Percentiles rank a stretch among this genome's conserved stretches.
These are phyloP conservation scores for Tritrichomonas foetus DNA, from an alignment of 208 protist species.

Conservation along the genomic window DNA sequence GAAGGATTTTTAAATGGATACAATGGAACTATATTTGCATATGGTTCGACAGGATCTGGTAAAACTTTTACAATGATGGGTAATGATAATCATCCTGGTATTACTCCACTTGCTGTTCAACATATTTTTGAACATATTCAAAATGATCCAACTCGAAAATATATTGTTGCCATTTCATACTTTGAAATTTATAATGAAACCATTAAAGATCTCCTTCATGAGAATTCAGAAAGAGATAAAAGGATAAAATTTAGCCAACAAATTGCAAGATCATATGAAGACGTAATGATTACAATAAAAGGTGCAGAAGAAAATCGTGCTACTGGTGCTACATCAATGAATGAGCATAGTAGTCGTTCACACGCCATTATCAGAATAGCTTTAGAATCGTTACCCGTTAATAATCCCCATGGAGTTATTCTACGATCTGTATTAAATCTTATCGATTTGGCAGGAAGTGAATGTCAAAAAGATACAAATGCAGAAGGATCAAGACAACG, in stretches of 20 bases:
- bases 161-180: constrained; percentile 48
- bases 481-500: constrained; percentile 46
- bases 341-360: neutral
- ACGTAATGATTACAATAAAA: neutral
- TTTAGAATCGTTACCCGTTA: neutral
- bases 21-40: constrained; percentile 47
- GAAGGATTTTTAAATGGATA: constrained; percentile 32
- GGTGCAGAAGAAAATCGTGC: neutral
- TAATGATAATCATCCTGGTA: neutral
- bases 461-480: constrained; percentile 44
- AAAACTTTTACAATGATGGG: constrained; percentile 50
- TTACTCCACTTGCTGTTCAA: constrained; percentile 37
- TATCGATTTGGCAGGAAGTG: constrained; percentile 51
- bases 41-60: constrained; percentile 43
- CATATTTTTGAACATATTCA: constrained; percentile 42
- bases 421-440: constrained; percentile 47
- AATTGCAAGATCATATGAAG: neutral
- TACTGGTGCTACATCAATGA: constrained; percentile 25
- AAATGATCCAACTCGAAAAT: neutral
- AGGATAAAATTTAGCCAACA: neutral
- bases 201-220: constrained; percentile 53
- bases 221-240: neutral
- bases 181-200: constrained; percentile 64
- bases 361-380: constrained; percentile 28
- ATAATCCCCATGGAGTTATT: neutral